Evolutionary conservation across 2,329 filamentous ascomycete species (phyloP), one percentile per base, ranked within the genome.

Genomic region (Aspergillus neoniger): DNA sequence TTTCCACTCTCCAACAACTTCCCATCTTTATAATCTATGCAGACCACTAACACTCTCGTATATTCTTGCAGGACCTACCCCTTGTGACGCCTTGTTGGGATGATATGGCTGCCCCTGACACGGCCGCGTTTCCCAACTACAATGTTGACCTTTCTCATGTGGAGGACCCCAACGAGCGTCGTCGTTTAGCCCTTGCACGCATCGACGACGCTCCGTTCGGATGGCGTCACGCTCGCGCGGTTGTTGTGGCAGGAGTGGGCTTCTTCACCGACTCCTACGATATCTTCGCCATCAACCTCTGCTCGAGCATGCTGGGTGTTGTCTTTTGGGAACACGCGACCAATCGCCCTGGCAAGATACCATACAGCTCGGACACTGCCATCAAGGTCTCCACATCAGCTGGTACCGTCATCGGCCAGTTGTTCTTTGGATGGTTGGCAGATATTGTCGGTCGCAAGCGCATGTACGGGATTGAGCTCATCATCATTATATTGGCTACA

Each of bases 211-310:
- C 90, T 9, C 88, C 88, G 3, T 93, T 94, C 63, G 89, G 91
- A 70, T 94, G 91, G 90, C 91, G 92, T 73, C 91, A 95, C 72
- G 85, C 93, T 60, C 85, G 91, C 43, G 89, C 91, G 60, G 85
- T 91, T 57, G 79, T 91, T 8, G 91, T 94, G 23, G 91, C 91
- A 30, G 91, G 91, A 69, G 89, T 94, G 63, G 91, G 91, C 68
- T 95, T 96, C 85, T 95, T 95, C 78, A 94, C 91, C 15, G 91
- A 94, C 73, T 90, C 90, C 12, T 94, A 93, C 77, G 88, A 90
- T 72, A 91, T 92, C 79, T 95, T 95, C 76, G 87, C 88, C 71
- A 88, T 90, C 67, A 89, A 87, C 65, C 81, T 92, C 71, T 81
- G 89, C 64, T 91, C 89, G 28, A 83, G 85, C 64, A 92, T 93